phyloP scores from a whole-genome alignment of 495 filamentous ascomycete genomes.

The Penicillium malachiteum region DNA sequence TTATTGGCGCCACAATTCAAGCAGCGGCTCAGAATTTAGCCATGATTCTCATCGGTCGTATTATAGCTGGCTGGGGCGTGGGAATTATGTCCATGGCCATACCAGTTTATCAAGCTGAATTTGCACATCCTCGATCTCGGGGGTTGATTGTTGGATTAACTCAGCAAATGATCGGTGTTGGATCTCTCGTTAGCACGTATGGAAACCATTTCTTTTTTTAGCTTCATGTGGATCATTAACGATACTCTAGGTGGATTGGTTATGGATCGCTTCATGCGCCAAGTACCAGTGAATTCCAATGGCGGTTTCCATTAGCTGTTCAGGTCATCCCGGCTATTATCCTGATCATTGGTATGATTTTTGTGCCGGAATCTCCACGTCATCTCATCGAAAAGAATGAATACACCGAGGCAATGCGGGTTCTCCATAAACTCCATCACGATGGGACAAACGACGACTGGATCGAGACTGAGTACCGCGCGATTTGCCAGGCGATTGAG shows the following conservation, averaged over 20 bases:
- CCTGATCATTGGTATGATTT: constrained; percentile 48
- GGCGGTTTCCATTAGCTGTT: constrained; percentile 56
- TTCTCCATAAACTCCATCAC: constrained; percentile 51
- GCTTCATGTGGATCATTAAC: constrained; percentile 2
- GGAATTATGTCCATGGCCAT: constrained; percentile 59
- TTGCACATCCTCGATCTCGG: constrained; percentile 50
- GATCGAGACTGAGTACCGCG: constrained; percentile 47
- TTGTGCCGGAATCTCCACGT: constrained; percentile 56
- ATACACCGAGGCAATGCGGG: constrained; percentile 43
- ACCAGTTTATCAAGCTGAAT: constrained; percentile 58
- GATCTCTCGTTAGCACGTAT: constrained; percentile 52
- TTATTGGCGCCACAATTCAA: constrained; percentile 57
- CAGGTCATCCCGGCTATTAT: constrained; percentile 48
- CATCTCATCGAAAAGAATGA: constrained; percentile 52
- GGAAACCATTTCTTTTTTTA: not conserved
- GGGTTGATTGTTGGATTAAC: constrained; percentile 58
- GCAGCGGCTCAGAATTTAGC: constrained; percentile 50
- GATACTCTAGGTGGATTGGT: constrained; percentile 50
- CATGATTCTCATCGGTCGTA: constrained; percentile 62
- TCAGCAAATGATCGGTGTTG: constrained; percentile 61
- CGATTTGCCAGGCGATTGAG: constrained; percentile 48
- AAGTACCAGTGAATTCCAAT: constrained; percentile 47
- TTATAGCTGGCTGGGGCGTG: constrained; percentile 61
- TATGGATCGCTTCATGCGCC: constrained; percentile 50
- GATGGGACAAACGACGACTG: constrained; percentile 49